phyloP scores from a whole-genome alignment of 2,329 filamentous ascomycete species.

The Mycocentrospora acerina region DNA sequence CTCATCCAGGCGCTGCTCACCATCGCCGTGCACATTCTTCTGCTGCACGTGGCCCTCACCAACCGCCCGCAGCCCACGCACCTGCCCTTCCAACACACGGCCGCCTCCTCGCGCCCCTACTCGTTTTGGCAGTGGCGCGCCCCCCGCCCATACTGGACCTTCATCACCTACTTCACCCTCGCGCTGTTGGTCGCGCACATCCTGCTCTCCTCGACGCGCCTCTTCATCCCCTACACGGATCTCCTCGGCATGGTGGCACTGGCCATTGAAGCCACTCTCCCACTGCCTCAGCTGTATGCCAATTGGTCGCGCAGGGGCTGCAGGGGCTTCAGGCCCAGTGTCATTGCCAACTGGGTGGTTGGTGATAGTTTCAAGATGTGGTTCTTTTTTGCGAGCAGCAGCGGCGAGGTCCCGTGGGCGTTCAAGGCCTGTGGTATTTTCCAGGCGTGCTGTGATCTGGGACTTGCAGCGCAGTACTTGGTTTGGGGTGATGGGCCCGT shows the following conservation, averaged over 20 bases:
- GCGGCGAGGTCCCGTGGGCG: conserved; percentile 67
- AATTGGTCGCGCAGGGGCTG: conserved; percentile 70
- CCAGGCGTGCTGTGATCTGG: conserved; percentile 74
- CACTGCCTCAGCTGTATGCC: conserved; percentile 73
- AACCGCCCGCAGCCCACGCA: conserved; percentile 52
- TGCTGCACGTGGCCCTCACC: conserved; percentile 62
- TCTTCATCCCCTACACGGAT: conserved; percentile 67
- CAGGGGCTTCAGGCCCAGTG: conserved; percentile 74
- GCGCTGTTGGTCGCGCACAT: conserved; percentile 65
- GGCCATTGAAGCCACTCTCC: conserved; percentile 77
- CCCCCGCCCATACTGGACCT: conserved; percentile 77
- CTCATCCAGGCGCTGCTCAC: conserved; percentile 63
- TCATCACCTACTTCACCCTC: conserved; percentile 67
- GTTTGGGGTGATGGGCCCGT: conserved; percentile 32
- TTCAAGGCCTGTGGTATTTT: conserved; percentile 84
- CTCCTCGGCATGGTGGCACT: conserved; percentile 75
- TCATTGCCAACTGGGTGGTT: conserved; percentile 75
- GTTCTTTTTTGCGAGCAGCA: conserved; percentile 73
- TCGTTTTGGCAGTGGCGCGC: conserved; percentile 83
- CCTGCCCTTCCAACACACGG: conserved; percentile 62
- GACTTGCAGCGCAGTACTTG: conserved; percentile 72
- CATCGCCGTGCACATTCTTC: conserved; percentile 58
- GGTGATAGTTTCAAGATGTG: conserved; percentile 83
- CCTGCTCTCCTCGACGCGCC: conserved; percentile 59
- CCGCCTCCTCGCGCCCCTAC: conserved; percentile 61